Evolutionary conservation across 2,329 filamentous ascomycete genomes (phyloP).

Genomic region (Hortaea sp.): DNA sequence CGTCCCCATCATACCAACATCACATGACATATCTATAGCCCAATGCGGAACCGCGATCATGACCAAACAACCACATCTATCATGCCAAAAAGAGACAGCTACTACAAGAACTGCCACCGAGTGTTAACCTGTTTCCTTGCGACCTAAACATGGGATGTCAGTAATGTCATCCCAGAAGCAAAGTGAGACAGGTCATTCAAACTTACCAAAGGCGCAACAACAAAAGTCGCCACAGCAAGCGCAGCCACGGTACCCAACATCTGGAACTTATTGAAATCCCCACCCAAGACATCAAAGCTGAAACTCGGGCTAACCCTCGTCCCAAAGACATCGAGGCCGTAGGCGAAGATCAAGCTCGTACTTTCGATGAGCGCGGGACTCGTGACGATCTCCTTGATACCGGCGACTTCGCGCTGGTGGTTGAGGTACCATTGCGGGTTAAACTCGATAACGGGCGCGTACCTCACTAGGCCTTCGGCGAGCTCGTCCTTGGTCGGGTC

Average conservation of each 20-base stretch:
- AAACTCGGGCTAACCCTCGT: slow-evolving; percentile 79
- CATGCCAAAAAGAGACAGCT: neutral
- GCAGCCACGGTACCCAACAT: slow-evolving; percentile 76
- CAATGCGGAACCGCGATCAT: too few species aligned
- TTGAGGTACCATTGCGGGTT: slow-evolving; percentile 72
- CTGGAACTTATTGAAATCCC: slow-evolving; percentile 84
- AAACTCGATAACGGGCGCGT: slow-evolving; percentile 68
- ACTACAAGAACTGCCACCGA: slow-evolving; percentile 42
- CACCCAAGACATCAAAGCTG: slow-evolving; percentile 84
- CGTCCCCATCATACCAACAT: too few species aligned
- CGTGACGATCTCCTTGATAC: slow-evolving; percentile 62
- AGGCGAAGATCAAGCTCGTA: slow-evolving; percentile 81
- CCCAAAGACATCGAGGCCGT: slow-evolving; percentile 79
- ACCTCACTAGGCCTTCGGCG: slow-evolving; percentile 73
- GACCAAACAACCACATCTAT: neutral
- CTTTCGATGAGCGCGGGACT: slow-evolving; percentile 78
- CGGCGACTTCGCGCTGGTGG: slow-evolving; percentile 72
- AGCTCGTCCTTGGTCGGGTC: slow-evolving; percentile 70
- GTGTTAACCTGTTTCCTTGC: slow-evolving; percentile 57
- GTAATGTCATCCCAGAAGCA: neutral
- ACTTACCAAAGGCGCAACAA: slow-evolving; percentile 73
- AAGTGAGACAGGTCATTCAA: neutral
- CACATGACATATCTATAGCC: too few species aligned
- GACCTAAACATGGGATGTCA: slow-evolving; percentile 30
- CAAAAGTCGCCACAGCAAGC: slow-evolving; percentile 62